Base-by-base conservation (phyloP, 192 early-diverging fungal species). In the Gigaspora rosea region DNA sequence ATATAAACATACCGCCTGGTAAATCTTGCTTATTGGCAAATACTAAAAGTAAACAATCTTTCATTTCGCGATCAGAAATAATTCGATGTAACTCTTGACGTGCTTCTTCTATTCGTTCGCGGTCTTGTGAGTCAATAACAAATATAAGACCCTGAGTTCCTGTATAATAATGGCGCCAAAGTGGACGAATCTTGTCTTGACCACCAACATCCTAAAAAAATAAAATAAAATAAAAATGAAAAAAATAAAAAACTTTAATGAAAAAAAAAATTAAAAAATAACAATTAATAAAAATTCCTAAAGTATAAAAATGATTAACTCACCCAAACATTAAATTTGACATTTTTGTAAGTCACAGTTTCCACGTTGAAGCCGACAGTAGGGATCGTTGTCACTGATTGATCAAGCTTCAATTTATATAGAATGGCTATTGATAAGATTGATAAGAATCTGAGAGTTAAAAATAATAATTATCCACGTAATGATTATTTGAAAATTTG, bases 401-500 rank as follows among this genome's bases (percentile, higher is more conserved):
- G 95, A 76, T 97, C 96, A 47, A 99, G 88, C 88, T 99, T 98
- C 57, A 99, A 90, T 88, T 97, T 97, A 91, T 98, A 99, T 70
- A 99, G 88, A 76, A 99, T 99, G 74, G 97, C 88, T 89, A 80
- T 50, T 15, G 12, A 15, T 5, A 56, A 15, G 11, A 80, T 50
- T 15, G 12, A 15, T 5, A 56, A 15, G 11, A 56, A 4, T 54
- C 11, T 9, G 0, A 54, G 51, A 54, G 16, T 54, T 56, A 18
- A 13, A 5, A 5, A 56, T 18, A 18, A 13, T 5, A 56, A 15
- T 11, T 18, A 56, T 56, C 52, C 12, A 56, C 41, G 41, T 41
- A 41, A n/a, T 3, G 3, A 41, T 41, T 41, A 41, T 6, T 41
- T 41, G 41, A 41, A 41, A 41, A 7, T 41, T 41, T 41, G 41